phyloP scores from a whole-genome alignment of 192 early-diverging fungal genomes.

The Podila minutissima region DNA sequence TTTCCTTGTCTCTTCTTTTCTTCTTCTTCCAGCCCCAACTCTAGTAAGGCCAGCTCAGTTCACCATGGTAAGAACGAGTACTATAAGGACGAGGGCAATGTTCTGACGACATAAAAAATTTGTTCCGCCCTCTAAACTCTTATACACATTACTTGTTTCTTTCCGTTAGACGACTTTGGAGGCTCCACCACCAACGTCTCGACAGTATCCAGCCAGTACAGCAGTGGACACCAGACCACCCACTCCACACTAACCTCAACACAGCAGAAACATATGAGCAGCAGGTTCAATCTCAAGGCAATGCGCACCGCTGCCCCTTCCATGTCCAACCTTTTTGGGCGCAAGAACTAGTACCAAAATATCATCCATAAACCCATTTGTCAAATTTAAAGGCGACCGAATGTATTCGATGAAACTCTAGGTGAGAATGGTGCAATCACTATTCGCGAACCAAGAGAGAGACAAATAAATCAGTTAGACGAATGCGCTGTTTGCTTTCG shows the following conservation, averaged over 20 bases:
- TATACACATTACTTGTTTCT: not conserved
- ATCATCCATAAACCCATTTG: no score
- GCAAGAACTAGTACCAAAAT: not conserved
- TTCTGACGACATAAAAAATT: no score
- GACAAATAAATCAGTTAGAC: no score
- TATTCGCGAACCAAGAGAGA: no score
- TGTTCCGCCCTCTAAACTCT: no score
- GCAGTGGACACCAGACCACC: not conserved
- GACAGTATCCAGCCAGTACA: not conserved
- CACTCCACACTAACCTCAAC: not conserved
- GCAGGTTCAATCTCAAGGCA: slow-evolving; percentile 2
- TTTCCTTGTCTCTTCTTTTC: not conserved
- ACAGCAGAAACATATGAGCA: not conserved
- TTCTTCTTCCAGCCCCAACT: not conserved
- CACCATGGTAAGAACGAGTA: not conserved
- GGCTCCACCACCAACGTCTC: not conserved
- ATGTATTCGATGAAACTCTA: no score
- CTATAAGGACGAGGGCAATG: no score
- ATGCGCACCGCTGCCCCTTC: slow-evolving; percentile 1
- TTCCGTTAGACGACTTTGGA: not conserved
- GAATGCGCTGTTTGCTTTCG: no score
- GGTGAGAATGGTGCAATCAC: no score
- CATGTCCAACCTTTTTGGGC: slow-evolving; percentile 3
- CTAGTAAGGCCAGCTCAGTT: not conserved
- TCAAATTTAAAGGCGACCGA: no score